Base-by-base conservation (phyloP, 2,329 filamentous ascomycete species). In the Phoma sp. region DNA sequence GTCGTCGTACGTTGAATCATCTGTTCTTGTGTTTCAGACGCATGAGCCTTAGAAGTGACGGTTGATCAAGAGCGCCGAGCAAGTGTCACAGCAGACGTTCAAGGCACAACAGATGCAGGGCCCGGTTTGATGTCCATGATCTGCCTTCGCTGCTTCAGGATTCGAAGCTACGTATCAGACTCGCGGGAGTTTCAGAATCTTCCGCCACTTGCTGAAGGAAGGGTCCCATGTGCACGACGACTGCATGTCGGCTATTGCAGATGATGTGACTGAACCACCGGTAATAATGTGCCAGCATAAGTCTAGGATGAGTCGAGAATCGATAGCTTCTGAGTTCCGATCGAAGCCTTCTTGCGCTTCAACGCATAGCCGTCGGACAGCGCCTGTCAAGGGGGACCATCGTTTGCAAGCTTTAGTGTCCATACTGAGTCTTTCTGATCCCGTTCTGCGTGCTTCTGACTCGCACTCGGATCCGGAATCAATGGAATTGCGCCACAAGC, bases 161-260 rank as follows among this genome's bases (percentile, higher is more conserved):
- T 61, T 57, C 27, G 53, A 55, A 58, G 44, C 46, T 58, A 55
- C 67, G 72, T 75, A 66, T 73, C 71, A 74, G 64, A 62, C 31
- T 61, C 49, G 57, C 68, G 63, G 63, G 53, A 69, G 72, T 75
- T 74, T 74, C 72, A 73, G 52, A 59, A 69, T 58, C 41, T 68
- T 64, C 65, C 55, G 63, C 64, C 61, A 64, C 62, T 63, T 63
- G 61, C 17, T 17, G 17, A 17, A 56, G 62, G 43, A 57, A 55
- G 56, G 27, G 49, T 57, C 55, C 61, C 56, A 55, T 60, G 52
- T 43, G 37, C 32, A 32, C 49, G 47, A 32, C 49, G 47, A 53
- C 27, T 41, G 37, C 54, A 51, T 39, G 45, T 51, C 24, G 49
- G 43, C 43, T 58, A 51, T 57, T 27, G 54, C 51, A 52, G 63